phyloP scores from a whole-genome alignment of 1,284 basidiomycete species.

The Termitomyces sp. region DNA sequence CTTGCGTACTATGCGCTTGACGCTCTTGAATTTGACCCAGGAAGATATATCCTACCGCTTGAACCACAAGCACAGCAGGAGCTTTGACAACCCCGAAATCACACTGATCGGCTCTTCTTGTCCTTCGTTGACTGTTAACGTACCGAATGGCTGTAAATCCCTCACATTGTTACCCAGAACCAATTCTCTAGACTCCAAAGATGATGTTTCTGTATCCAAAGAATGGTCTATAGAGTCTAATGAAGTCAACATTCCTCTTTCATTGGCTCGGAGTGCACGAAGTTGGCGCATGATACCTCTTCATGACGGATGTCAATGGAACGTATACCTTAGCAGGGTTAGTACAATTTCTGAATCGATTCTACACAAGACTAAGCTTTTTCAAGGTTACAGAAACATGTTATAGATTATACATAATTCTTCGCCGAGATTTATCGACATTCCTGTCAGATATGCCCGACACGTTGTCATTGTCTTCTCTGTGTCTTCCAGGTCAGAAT shows the following conservation, averaged over 20 bases:
- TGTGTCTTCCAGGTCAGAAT: slow-evolving; percentile 65
- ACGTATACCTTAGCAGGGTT: slow-evolving; percentile 50
- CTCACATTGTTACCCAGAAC: slow-evolving; percentile 7
- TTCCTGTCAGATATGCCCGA: slow-evolving; percentile 71
- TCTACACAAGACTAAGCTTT: not conserved
- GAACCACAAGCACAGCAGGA: slow-evolving; percentile 7
- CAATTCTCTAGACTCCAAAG: not conserved
- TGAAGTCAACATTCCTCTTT: slow-evolving; percentile 22
- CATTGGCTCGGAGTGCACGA: slow-evolving; percentile 27
- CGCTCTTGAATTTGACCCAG: slow-evolving; percentile 43
- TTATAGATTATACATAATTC: slow-evolving; percentile 49
- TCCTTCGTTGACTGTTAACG: slow-evolving; percentile 15
- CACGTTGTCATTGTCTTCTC: slow-evolving; percentile 56
- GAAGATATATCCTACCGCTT: slow-evolving; percentile 29
- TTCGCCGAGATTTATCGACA: slow-evolving; percentile 48
- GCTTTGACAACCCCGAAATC: slow-evolving; percentile 2
- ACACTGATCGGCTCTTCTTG: slow-evolving; percentile 20
- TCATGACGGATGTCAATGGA: slow-evolving; percentile 48
- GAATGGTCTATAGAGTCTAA: slow-evolving; percentile 26
- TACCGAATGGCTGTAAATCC: slow-evolving; percentile 14
- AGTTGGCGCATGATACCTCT: slow-evolving; percentile 43
- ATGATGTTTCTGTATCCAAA: slow-evolving; percentile 13
- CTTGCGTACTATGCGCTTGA: slow-evolving; percentile 33
- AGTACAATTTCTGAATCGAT: slow-evolving; percentile 14
- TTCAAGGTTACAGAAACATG: slow-evolving; percentile 35